Evolutionary conservation across 495 filamentous ascomycete species (phyloP).

Genomic region (Lineolata rhizophorae): DNA sequence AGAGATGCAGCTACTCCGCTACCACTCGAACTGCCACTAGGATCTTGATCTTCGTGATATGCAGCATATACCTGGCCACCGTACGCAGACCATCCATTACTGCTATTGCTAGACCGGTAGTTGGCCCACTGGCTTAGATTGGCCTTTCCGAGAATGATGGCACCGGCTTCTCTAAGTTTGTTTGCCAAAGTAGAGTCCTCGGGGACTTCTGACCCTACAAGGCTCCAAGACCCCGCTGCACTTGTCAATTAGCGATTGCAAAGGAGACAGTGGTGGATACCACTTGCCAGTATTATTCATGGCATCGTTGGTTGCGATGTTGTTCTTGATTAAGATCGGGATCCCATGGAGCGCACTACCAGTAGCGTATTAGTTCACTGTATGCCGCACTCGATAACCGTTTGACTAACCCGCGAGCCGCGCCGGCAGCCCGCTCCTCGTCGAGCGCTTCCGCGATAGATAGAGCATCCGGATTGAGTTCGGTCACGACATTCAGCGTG

Average conservation of each 20-base stretch:
- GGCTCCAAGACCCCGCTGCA: slow-evolving; percentile 32
- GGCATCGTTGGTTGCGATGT: slow-evolving; percentile 45
- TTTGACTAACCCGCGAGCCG: slow-evolving; percentile 18
- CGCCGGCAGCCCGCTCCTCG: slow-evolving; percentile 25
- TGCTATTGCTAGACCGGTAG: slow-evolving; percentile 24
- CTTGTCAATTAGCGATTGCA: not conserved
- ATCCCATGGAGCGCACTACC: slow-evolving; percentile 38
- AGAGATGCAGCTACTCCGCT: slow-evolving; percentile 27
- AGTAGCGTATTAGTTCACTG: not conserved
- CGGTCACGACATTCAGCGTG: slow-evolving; percentile 27
- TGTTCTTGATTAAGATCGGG: slow-evolving; percentile 48
- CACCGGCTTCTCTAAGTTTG: slow-evolving; percentile 21
- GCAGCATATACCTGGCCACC: slow-evolving; percentile 28
- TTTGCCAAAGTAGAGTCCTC: slow-evolving; percentile 15
- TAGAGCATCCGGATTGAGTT: slow-evolving; percentile 34
- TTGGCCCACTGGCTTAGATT: slow-evolving; percentile 35
- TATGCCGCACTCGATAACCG: not conserved
- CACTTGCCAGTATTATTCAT: slow-evolving; percentile 42
- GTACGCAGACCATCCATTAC: slow-evolving; percentile 32
- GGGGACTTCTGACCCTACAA: slow-evolving; percentile 16
- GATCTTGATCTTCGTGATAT: slow-evolving; percentile 29
- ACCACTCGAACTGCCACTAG: slow-evolving; percentile 30
- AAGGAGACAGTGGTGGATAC: too few species aligned
- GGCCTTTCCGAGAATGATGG: slow-evolving; percentile 26
- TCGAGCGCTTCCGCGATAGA: slow-evolving; percentile 29